phyloP scores from a whole-genome alignment of 2,329 filamentous ascomycete species.

The Venturia pyrina region DNA sequence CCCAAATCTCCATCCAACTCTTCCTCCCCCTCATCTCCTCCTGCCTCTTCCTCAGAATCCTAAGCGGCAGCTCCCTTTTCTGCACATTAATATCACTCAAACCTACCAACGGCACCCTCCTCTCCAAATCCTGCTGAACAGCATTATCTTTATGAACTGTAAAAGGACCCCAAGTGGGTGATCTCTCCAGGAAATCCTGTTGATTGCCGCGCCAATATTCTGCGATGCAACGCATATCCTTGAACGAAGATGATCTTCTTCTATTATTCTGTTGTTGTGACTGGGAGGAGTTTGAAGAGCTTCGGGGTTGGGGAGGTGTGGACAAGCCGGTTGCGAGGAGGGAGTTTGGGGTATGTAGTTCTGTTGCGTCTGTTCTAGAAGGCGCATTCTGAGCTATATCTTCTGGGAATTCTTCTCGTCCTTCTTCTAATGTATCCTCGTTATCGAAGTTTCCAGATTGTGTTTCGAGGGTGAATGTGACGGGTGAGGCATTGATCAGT shows the following conservation, averaged over 20 bases:
- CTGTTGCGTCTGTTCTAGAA: background rate
- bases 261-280: background rate
- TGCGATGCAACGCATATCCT: slow-evolving; percentile 8
- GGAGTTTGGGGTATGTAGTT: background rate
- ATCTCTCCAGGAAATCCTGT: slow-evolving; percentile 8
- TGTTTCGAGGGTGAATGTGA: slow-evolving; percentile 35
- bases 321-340: background rate
- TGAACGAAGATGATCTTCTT: background rate
- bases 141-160: background rate
- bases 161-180: slow-evolving; percentile 10
- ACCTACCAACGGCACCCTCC: slow-evolving; percentile 9
- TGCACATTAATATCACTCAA: slow-evolving; percentile 10
- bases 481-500: slow-evolving; percentile 34
- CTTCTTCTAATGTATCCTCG: background rate
- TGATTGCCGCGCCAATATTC: slow-evolving; percentile 8
- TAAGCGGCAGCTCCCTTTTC: background rate
- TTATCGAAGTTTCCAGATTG: background rate
- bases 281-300: background rate
- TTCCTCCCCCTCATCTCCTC: background rate
- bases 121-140: slow-evolving; percentile 10
- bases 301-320: background rate
- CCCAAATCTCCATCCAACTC: background rate
- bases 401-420: background rate
- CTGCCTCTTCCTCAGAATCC: slow-evolving; percentile 7
- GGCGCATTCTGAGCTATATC: background rate